A percentile compares a stretch with the other conserved stretches of the same genome.
Conservation (phyloP, 331 rosid species). For the Erythrophleum ivorense region DNA sequence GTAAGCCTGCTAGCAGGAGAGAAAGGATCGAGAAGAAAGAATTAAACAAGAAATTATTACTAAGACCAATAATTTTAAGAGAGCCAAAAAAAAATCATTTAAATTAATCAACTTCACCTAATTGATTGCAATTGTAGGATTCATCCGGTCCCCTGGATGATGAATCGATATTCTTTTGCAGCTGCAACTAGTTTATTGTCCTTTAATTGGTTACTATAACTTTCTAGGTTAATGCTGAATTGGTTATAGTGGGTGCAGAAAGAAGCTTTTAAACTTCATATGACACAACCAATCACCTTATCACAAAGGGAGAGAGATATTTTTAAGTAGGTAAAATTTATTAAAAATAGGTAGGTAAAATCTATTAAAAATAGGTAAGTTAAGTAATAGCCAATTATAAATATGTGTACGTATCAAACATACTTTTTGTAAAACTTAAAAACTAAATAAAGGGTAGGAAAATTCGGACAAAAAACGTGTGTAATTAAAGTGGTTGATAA, state of each 20-base stretch:
- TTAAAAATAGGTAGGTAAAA: too few species aligned
- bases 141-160: not conserved
- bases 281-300: slow-evolving; percentile 42
- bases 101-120: not conserved
- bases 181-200: slow-evolving; percentile 8
- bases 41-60: not conserved
- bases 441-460: too few species aligned
- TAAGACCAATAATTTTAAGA: not conserved
- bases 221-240: slow-evolving; percentile 23
- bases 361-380: not conserved
- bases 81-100: not conserved
- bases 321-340: not conserved
- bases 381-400: not conserved
- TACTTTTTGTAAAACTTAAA: not conserved
- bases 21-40: not conserved
- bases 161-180: not conserved
- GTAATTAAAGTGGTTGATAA: not conserved
- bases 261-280: slow-evolving; percentile 34
- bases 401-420: not conserved
- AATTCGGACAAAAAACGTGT: not conserved
- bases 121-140: slow-evolving; percentile 5
- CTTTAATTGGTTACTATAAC: slow-evolving; percentile 26
- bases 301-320: not conserved
- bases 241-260: slow-evolving; percentile 15
- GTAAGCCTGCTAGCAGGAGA: not conserved